These are phyloP conservation scores for Naganishia sp. DNA, from an alignment of 1,284 basidiomycete species.

Conservation along the genomic window DNA sequence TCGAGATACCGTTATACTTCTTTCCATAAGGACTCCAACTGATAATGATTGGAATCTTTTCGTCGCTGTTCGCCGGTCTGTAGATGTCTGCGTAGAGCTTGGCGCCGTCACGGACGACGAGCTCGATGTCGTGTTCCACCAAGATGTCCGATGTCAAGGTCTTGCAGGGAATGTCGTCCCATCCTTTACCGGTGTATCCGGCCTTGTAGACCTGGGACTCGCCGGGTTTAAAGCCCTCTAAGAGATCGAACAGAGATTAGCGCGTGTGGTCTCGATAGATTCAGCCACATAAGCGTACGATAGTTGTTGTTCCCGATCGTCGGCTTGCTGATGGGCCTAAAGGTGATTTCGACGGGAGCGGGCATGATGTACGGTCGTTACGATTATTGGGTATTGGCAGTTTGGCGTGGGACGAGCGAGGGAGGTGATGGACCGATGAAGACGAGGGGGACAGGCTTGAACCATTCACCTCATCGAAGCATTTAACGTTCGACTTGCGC, in stretches of 20 bases:
- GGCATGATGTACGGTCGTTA: slow-evolving; percentile 6
- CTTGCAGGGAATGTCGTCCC: slow-evolving; percentile 22
- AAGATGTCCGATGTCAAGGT: slow-evolving; percentile 15
- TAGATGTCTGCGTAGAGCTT: slow-evolving; percentile 14
- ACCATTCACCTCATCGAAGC: slow-evolving; percentile 1
- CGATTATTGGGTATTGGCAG: no score
- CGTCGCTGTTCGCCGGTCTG: slow-evolving; percentile 8
- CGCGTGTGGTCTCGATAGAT: background rate
- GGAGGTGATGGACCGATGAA: no score
- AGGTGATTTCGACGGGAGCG: slow-evolving; percentile 23
- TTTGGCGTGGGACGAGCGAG: no score
- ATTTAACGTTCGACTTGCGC: slow-evolving; percentile 1
- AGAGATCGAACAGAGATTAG: background rate
- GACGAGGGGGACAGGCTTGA: no score
- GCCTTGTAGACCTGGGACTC: slow-evolving; percentile 19
- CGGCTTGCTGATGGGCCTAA: slow-evolving; percentile 14
- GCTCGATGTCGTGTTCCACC: slow-evolving; percentile 20
- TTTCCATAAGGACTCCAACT: slow-evolving; percentile 42
- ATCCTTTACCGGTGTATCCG: slow-evolving; percentile 10
- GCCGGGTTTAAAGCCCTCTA: slow-evolving; percentile 22
- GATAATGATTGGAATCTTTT: slow-evolving; percentile 37
- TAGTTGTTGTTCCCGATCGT: slow-evolving; percentile 24
- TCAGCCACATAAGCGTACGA: background rate
- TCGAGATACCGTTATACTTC: slow-evolving; percentile 22
- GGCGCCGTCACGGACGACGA: slow-evolving; percentile 11